These are phyloP conservation scores for Paraphaeosphaeria sporulosa DNA, from an alignment of 2,329 filamentous ascomycete genomes.

Conservation along the genomic window DNA sequence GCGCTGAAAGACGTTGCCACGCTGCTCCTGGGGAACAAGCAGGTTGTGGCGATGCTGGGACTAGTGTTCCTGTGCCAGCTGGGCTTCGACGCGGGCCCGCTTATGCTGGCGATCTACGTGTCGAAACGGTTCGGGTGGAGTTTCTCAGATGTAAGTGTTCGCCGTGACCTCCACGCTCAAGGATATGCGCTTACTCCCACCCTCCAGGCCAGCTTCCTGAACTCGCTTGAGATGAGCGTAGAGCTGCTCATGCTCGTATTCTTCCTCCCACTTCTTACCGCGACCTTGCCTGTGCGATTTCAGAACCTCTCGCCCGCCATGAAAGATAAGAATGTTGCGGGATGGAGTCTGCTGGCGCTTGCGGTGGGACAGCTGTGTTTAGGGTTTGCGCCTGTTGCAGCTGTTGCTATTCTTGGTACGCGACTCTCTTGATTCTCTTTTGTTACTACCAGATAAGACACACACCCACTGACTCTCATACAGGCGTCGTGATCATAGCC, in stretches of 20 bases:
- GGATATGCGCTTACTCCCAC: conserved; percentile 1
- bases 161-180: neutral
- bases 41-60: conserved; percentile 19
- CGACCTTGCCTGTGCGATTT: conserved; percentile 9
- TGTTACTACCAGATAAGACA: neutral
- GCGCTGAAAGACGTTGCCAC: conserved; percentile 2
- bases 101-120: conserved; percentile 29
- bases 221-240: conserved; percentile 26
- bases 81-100: conserved; percentile 25
- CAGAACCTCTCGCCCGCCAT: conserved; percentile 7
- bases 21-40: conserved; percentile 19
- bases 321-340: conserved; percentile 21
- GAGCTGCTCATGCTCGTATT: conserved; percentile 22
- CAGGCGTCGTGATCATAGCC: conserved; percentile 23
- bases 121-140: conserved; percentile 28
- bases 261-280: conserved; percentile 20
- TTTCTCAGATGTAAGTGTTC: conserved; percentile 26
- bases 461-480: neutral
- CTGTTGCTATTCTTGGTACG: conserved; percentile 21
- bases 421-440: too few relatives aligned
- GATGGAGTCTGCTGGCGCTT: conserved; percentile 19
- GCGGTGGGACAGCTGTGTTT: conserved; percentile 21
- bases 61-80: conserved; percentile 27
- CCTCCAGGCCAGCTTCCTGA: conserved; percentile 25
- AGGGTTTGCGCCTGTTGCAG: conserved; percentile 21